Evolutionary conservation across 257 asterid species (phyloP).

Genomic region (Hygrophila difformis): DNA sequence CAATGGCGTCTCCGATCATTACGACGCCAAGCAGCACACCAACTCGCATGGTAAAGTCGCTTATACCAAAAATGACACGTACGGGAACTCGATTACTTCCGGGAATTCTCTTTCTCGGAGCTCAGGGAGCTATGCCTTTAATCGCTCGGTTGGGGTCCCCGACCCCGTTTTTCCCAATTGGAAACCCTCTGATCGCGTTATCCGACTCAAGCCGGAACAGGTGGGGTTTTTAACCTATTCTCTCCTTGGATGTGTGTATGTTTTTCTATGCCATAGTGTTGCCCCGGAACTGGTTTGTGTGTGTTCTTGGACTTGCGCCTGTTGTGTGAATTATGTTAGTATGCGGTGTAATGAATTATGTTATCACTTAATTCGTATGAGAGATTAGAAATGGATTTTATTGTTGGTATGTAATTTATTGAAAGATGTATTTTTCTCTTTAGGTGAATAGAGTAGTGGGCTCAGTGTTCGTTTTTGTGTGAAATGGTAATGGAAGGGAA

Average conservation of each 20-base stretch:
- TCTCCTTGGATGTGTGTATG: background rate
- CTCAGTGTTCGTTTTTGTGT: background rate
- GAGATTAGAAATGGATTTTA: too few relatives aligned
- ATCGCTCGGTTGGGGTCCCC: constrained; percentile 22
- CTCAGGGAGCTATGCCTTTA: constrained; percentile 19
- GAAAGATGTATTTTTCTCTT: too few relatives aligned
- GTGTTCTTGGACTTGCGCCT: too few relatives aligned
- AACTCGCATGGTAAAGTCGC: constrained; percentile 19
- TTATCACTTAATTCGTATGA: too few relatives aligned
- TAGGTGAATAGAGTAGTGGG: too few relatives aligned
- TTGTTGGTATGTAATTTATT: too few relatives aligned
- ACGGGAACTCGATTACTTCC: constrained; percentile 23
- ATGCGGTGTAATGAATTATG: too few relatives aligned
- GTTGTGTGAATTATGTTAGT: too few relatives aligned
- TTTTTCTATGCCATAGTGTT: too few relatives aligned
- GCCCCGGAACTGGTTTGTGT: too few relatives aligned
- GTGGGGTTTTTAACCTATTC: constrained; percentile 22
- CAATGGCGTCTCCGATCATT: constrained; percentile 29
- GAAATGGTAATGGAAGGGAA: too few relatives aligned
- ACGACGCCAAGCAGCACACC: constrained; percentile 33
- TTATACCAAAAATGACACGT: constrained; percentile 22
- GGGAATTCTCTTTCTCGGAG: constrained; percentile 14
- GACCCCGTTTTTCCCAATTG: constrained; percentile 51
- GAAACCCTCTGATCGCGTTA: constrained; percentile 80
- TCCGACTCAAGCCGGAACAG: constrained; percentile 64